Evolutionary conservation across 169 alveolate species (phyloP).

Genomic region (Babesia sp.): DNA sequence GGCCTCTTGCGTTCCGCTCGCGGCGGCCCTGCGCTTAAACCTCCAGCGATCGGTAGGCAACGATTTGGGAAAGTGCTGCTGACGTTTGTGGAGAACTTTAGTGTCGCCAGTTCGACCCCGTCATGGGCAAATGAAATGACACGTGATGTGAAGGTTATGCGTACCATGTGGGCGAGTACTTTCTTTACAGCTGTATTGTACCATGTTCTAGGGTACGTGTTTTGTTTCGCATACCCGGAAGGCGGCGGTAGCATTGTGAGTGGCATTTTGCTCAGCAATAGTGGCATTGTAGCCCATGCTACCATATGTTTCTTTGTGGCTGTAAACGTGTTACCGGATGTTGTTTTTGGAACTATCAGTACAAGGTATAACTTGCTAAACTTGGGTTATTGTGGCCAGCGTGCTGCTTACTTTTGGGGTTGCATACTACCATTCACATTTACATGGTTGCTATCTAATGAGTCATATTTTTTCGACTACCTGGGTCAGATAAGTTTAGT

Average conservation of each 20-base stretch:
- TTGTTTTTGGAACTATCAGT: conserved; percentile 71
- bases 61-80: conserved; percentile 36
- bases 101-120: conserved; percentile 72
- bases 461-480: conserved; percentile 53
- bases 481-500: conserved; percentile 63
- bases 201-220: conserved; percentile 64
- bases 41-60: conserved; percentile 55
- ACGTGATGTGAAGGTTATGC: conserved; percentile 70
- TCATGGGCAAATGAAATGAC: conserved; percentile 82
- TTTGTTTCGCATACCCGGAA: conserved; percentile 36
- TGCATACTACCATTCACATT: conserved; percentile 71
- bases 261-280: conserved; percentile 57
- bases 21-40: conserved; percentile 36
- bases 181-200: conserved; percentile 65
- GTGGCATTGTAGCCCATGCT: conserved; percentile 52
- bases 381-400: conserved; percentile 67
- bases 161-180: conserved; percentile 67
- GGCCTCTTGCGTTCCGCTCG: conserved; percentile 15
- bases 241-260: conserved; percentile 31
- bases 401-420: conserved; percentile 66
- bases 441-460: conserved; percentile 73
- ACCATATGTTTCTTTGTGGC: conserved; percentile 66
- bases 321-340: conserved; percentile 73
- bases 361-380: conserved; percentile 75
- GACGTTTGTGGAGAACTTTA: conserved; percentile 74